Percentiles rank a stretch among this genome's conserved stretches.
phyloP scores from a whole-genome alignment of 75 land plant species.

The Ceratopteris richardii region DNA sequence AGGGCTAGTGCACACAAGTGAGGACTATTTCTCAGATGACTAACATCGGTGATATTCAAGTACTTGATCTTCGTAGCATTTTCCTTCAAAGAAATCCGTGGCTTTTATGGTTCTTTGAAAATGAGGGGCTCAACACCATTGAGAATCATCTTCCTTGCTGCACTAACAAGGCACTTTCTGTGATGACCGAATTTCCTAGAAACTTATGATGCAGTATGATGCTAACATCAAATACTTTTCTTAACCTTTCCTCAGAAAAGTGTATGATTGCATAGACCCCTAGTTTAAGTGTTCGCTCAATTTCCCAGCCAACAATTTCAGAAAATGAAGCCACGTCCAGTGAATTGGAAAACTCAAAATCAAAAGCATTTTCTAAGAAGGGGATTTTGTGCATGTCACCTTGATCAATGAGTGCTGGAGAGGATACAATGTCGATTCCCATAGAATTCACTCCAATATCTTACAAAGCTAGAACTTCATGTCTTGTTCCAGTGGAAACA shows the following conservation, averaged over 20 bases:
- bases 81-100: conserved; percentile 71
- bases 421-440: conserved; percentile 69
- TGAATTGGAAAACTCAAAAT: conserved; percentile 88
- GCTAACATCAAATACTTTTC: conserved; percentile 69
- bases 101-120: conserved; percentile 61
- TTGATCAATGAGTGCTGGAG: conserved; percentile 52
- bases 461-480: conserved; percentile 65
- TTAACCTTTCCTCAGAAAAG: conserved; percentile 32
- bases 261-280: conserved; percentile 65
- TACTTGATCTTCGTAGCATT: conserved; percentile 61
- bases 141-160: conserved; percentile 27
- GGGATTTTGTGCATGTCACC: conserved; percentile 85
- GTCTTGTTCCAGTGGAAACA: conserved; percentile 72
- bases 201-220: not conserved
- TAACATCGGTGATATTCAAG: conserved; percentile 50
- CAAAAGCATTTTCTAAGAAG: conserved; percentile 50
- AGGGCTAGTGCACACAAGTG: too few relatives aligned
- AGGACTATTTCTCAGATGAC: too few relatives aligned
- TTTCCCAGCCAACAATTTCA: conserved; percentile 51
- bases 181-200: not conserved
- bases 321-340: conserved; percentile 84
- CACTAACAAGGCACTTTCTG: conserved; percentile 34
- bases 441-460: conserved; percentile 62
- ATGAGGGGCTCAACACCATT: conserved; percentile 62
- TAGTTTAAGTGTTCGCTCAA: conserved; percentile 65